A percentile compares a stretch with the other conserved stretches of the same genome.
Conservation (phyloP, 2,329 filamentous ascomycete species). For the Claviceps sp. region DNA sequence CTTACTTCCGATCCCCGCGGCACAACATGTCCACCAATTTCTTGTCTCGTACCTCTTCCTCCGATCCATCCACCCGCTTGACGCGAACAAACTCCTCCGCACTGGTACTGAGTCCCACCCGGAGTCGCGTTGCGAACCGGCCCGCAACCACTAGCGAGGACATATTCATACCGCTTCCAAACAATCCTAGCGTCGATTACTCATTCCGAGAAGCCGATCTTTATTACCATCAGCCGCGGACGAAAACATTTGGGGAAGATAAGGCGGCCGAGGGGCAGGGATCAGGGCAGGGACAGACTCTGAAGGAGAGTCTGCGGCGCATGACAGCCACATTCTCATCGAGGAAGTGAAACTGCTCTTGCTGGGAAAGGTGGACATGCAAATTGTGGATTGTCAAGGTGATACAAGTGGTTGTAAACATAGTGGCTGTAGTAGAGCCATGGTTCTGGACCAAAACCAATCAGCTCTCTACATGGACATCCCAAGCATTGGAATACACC, state of each 20-base stretch:
- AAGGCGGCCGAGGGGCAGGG: not conserved
- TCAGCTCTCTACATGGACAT: too few species aligned
- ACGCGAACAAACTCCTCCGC: not conserved
- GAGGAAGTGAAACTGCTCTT: not conserved
- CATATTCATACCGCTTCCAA: conserved; percentile 3
- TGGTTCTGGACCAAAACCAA: too few species aligned
- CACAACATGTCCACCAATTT: not conserved
- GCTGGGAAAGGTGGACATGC: not conserved
- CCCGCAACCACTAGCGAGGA: not conserved
- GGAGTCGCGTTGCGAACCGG: not conserved
- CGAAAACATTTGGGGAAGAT: not conserved
- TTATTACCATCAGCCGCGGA: conserved; percentile 13
- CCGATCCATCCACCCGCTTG: not conserved
- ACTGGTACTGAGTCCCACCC: not conserved
- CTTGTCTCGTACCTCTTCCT: not conserved
- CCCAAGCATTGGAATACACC: too few species aligned
- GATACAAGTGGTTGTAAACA: not conserved
- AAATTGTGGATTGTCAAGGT: not conserved
- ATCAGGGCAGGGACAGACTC: not conserved
- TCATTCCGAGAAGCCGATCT: conserved; percentile 23
- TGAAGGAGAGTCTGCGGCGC: not conserved
- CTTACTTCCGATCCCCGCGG: not conserved
- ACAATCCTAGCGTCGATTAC: conserved; percentile 18
- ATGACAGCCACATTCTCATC: not conserved
- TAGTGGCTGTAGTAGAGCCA: too few species aligned